Evolutionary conservation across 202 grass and related monocot genomes (phyloP).

Genomic region (Brachypodium distachyon): DNA sequence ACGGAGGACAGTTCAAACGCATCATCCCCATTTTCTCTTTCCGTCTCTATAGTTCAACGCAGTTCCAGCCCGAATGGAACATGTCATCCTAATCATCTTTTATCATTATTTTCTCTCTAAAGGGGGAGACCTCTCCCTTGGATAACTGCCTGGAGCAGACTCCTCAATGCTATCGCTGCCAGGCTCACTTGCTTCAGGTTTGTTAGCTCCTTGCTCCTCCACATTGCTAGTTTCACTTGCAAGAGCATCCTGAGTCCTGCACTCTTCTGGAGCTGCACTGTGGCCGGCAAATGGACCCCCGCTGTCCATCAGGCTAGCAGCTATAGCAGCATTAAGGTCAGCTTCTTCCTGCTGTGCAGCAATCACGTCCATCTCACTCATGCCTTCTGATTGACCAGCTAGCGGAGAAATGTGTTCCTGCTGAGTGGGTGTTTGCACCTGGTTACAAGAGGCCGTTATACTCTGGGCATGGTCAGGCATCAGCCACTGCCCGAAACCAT

Average conservation of each 20-base stretch:
- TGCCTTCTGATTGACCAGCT: constrained; percentile 17
- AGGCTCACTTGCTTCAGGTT: constrained; percentile 12
- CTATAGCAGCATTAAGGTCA: constrained; percentile 82
- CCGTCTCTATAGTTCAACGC: constrained; percentile 24
- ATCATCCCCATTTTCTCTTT: constrained; percentile 1
- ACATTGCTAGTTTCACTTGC: background rate
- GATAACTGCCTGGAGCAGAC: constrained; percentile 28
- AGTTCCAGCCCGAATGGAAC: constrained; percentile 8
- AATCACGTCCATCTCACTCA: constrained; percentile 61
- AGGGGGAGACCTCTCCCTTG: constrained; percentile 23
- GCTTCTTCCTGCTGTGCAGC: constrained; percentile 66
- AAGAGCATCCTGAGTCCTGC: background rate
- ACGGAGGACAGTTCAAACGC: constrained; percentile 7
- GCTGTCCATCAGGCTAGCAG: constrained; percentile 79
- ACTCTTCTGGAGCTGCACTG: background rate
- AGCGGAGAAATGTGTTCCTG: background rate
- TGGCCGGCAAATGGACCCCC: constrained; percentile 8
- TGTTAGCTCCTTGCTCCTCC: constrained; percentile 13
- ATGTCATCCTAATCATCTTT: constrained; percentile 26
- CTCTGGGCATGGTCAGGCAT: constrained; percentile 69
- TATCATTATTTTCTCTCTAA: constrained; percentile 1
- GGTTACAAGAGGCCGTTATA: constrained; percentile 73
- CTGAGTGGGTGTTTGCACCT: constrained; percentile 27
- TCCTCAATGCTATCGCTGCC: constrained; percentile 5
- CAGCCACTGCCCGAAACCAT: constrained; percentile 89